Percentiles rank a stretch among this genome's conserved stretches.
These are phyloP conservation scores for Pterocarpus macrocarpus DNA, from an alignment of 306 rosid species.

Conservation along the genomic window DNA sequence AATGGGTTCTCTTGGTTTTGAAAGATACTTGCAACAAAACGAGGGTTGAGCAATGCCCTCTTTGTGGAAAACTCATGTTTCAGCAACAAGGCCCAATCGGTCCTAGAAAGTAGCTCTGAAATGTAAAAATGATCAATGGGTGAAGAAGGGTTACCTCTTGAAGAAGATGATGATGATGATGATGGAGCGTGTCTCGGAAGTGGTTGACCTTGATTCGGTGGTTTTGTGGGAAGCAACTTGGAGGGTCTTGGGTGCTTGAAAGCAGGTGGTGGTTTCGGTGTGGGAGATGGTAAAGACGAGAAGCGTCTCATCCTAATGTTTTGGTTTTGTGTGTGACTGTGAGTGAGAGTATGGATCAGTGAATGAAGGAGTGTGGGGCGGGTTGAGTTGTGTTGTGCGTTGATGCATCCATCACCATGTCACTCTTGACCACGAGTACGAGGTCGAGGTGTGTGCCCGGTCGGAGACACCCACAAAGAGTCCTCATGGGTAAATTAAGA, in stretches of 20 bases:
- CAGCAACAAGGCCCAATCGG: slow-evolving; percentile 73
- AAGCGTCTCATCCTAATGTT: background rate
- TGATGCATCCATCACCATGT: too few species aligned
- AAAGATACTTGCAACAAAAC: slow-evolving; percentile 58
- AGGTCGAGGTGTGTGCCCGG: too few species aligned
- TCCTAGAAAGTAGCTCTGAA: slow-evolving; percentile 61
- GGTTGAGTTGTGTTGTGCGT: too few species aligned
- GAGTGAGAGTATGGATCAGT: too few species aligned
- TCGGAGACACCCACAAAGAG: too few species aligned
- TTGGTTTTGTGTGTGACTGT: too few species aligned
- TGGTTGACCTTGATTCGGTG: background rate
- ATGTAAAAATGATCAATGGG: slow-evolving; percentile 62
- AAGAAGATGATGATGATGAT: slow-evolving; percentile 25
- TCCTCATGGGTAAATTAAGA: too few species aligned
- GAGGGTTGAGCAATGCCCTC: slow-evolving; percentile 57
- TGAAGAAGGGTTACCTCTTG: slow-evolving; percentile 49
- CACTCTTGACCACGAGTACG: too few species aligned
- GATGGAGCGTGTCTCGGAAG: slow-evolving; percentile 20
- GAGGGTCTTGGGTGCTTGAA: slow-evolving; percentile 23
- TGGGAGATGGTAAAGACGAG: background rate
- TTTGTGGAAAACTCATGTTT: slow-evolving; percentile 63
- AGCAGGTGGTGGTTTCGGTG: too few species aligned
- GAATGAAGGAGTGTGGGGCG: too few species aligned
- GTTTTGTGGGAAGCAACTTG: background rate
- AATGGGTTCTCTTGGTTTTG: slow-evolving; percentile 75